Conservation (phyloP, 2,329 filamentous ascomycete species). For the Fusarium sp. region DNA sequence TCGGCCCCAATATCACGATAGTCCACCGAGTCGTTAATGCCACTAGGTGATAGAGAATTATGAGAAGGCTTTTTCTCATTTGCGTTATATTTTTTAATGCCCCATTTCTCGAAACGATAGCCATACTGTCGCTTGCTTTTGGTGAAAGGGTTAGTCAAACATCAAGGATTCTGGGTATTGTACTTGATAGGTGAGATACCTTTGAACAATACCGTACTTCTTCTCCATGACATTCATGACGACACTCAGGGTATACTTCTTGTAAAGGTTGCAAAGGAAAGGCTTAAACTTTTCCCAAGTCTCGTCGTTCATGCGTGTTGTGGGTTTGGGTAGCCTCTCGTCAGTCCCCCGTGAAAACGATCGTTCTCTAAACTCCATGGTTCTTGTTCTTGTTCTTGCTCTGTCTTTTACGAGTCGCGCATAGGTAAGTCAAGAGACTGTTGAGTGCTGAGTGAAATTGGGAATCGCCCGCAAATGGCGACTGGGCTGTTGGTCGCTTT, state of each 20-base stretch:
- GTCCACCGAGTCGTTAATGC: slow-evolving; percentile 2
- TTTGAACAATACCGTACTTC: slow-evolving; percentile 26
- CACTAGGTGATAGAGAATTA: not conserved
- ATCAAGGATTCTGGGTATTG: not conserved
- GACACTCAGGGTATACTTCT: slow-evolving; percentile 29
- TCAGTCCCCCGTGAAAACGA: slow-evolving; percentile 10
- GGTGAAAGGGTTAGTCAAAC: not conserved
- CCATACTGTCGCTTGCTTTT: slow-evolving; percentile 45
- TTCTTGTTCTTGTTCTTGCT: not conserved
- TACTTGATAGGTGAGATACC: slow-evolving; percentile 21
- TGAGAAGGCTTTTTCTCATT: slow-evolving; percentile 24
- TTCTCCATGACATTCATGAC: slow-evolving; percentile 36
- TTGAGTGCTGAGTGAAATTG: not conserved
- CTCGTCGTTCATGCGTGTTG: slow-evolving; percentile 36
- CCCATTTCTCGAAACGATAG: slow-evolving; percentile 44
- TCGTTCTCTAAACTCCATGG: slow-evolving; percentile 19
- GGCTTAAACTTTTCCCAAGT: slow-evolving; percentile 35
- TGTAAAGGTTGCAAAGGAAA: slow-evolving; percentile 33
- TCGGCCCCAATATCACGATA: not conserved
- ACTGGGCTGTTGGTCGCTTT: slow-evolving; percentile 7
- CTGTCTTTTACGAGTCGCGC: not conserved
- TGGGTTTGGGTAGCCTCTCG: slow-evolving; percentile 26
- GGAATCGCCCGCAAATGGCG: not conserved
- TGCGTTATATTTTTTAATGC: slow-evolving; percentile 40
- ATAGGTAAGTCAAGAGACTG: not conserved